phyloP scores from a whole-genome alignment of 2,329 filamentous ascomycete genomes.

The Penicillium sp. region DNA sequence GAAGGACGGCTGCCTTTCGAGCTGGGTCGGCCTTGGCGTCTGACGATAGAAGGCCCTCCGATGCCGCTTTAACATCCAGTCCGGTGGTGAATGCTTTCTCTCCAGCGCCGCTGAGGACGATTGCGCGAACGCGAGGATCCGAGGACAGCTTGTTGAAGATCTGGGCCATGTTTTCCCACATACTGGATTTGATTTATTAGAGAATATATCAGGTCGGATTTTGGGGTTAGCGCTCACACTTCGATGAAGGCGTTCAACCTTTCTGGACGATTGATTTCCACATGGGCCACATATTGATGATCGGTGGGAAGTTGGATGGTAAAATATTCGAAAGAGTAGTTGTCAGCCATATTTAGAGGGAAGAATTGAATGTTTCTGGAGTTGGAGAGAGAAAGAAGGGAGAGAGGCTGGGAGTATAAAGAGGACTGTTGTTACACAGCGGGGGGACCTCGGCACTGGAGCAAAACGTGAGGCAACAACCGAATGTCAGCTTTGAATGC shows the following conservation, averaged over 20 bases:
- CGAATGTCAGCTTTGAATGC: background rate
- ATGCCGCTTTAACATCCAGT: conserved; percentile 74
- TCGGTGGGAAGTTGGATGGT: conserved; percentile 64
- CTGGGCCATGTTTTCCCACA: conserved; percentile 78
- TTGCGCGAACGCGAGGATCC: conserved; percentile 69
- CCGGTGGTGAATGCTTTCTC: conserved; percentile 82
- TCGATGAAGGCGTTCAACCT: conserved; percentile 88
- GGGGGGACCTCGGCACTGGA: conserved; percentile 5
- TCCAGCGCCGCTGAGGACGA: conserved; percentile 78
- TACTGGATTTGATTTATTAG: conserved; percentile 43
- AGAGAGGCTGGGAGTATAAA: background rate
- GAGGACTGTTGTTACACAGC: background rate
- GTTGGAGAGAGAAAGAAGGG: background rate
- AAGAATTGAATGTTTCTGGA: background rate
- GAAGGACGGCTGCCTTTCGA: conserved; percentile 60
- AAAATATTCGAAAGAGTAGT: conserved; percentile 56
- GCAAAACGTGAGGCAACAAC: background rate
- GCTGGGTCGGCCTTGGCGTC: conserved; percentile 55
- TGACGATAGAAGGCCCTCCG: conserved; percentile 49
- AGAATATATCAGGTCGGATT: background rate
- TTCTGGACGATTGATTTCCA: conserved; percentile 82
- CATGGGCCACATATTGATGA: conserved; percentile 72
- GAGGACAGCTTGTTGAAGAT: conserved; percentile 71
- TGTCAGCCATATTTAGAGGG: conserved; percentile 21
- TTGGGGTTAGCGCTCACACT: conserved; percentile 43